Conservation (phyloP, 148 eudicot genomes). For the Agrostemma githago region DNA sequence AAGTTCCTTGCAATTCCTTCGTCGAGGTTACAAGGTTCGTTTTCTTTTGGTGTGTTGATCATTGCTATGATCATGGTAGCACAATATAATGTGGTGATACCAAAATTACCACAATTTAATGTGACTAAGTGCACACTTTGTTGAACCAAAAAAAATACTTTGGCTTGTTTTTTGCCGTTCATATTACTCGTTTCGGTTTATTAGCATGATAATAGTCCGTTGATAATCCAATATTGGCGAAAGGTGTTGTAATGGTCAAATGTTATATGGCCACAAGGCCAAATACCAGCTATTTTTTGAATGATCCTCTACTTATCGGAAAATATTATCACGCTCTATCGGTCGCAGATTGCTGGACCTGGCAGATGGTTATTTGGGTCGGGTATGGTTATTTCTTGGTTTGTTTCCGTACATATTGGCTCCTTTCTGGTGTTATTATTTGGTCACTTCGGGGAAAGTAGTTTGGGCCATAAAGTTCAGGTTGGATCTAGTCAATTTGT, state of each 20-base stretch:
- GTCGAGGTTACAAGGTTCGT: constrained; percentile 86
- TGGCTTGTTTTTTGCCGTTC: background rate
- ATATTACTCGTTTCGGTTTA: background rate
- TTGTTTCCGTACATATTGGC: background rate
- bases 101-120: no score
- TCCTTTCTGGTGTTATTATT: no score
- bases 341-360: background rate
- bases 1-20: constrained; percentile 86
- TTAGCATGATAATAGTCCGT: background rate
- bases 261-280: background rate
- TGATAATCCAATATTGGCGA: background rate
- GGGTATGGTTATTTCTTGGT: background rate
- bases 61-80: background rate
- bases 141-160: no score
- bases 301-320: no score
- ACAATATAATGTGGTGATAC: background rate
- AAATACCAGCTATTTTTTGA: background rate
- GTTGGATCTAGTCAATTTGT: background rate
- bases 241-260: background rate
- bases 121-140: no score
- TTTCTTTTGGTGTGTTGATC: constrained; percentile 3
- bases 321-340: background rate
- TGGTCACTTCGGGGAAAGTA: no score
- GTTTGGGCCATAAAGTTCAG: background rate
- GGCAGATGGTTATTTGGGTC: background rate